Evolutionary conservation across 192 early-diverging fungal species (phyloP), one percentile per base, ranked within the genome.

Genomic region (Phycomyces nitens): DNA sequence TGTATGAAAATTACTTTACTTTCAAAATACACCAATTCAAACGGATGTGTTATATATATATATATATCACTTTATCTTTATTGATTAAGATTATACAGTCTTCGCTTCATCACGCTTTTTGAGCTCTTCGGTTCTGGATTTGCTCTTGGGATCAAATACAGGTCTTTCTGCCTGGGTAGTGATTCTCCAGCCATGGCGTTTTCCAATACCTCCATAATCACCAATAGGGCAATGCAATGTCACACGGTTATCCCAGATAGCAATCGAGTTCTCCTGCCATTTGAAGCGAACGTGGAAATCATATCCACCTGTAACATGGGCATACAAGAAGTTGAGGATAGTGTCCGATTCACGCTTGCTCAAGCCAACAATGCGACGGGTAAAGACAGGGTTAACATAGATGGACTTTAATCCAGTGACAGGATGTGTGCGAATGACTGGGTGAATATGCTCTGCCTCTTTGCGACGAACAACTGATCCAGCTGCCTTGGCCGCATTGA

Each of bases 331-430:
- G 20, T 82, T 62, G 41, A 87, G 58, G 2, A 87, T 34, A 0
- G 65, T 53, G 40, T 79, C 74, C n/a, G 76, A 79, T 53, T 86
- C 85, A 50, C 60, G 57, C 29, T 72, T 62, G 29, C 53, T 76
- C 39, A 83, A 50, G 18, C 73, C 77, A 27, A 65, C 68, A 72
- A 87, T 86, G 14, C 65, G 66, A 20, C 72, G 73, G 7, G 83
- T 85, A 69, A 85, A 86, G 7, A 55, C 71, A 27, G 70, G 73
- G 58, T 87, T 80, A 38, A 86, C 84, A 60, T 60, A 86, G 20
- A 87, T 65, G 22, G 69, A 58, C 64, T 86, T 86, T 75, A 77
- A 82, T 10, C 81, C 79, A 12, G 84, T 86, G 23, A 85, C 76
- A 16, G 84, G 84, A 53, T 86, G 84, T 12, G 84, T 86, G n/a